Conservation (phyloP, 768 basidiomycete genomes). For the Strobilomyces dryophilus region DNA sequence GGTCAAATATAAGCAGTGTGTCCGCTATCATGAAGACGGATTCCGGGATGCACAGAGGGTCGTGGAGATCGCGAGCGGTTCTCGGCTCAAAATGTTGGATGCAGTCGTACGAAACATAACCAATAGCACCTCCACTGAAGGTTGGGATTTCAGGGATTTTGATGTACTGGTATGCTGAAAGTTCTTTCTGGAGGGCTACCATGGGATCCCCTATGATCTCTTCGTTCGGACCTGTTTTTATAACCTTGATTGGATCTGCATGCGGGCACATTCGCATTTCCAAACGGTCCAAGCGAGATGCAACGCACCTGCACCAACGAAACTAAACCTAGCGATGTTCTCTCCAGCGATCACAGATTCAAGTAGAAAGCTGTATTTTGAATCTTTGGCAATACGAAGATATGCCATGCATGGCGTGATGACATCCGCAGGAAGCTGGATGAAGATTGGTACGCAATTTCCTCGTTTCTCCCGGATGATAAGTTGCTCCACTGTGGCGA, state of each 20-base stretch:
- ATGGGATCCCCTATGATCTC: slow-evolving; percentile 87
- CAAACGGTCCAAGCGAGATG: not conserved
- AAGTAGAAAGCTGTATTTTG: slow-evolving; percentile 90
- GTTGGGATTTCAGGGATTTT: slow-evolving; percentile 89
- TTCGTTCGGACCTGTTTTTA: slow-evolving; percentile 83
- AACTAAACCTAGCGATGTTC: slow-evolving; percentile 89
- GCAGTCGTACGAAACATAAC: slow-evolving; percentile 96
- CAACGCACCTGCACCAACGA: slow-evolving; percentile 86
- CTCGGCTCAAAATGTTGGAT: slow-evolving; percentile 96
- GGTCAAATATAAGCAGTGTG: slow-evolving; percentile 94
- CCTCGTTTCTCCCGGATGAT: slow-evolving; percentile 79
- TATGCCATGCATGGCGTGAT: slow-evolving; percentile 98
- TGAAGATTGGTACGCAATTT: slow-evolving; percentile 90
- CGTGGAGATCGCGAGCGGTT: slow-evolving; percentile 70
- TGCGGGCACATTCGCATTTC: not conserved
- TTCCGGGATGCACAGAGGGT: slow-evolving; percentile 87
- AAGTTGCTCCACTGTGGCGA: slow-evolving; percentile 71
- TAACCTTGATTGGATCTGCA: slow-evolving; percentile 87
- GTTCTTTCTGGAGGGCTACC: slow-evolving; percentile 76
- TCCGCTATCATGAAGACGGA: slow-evolving; percentile 96
- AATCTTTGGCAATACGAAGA: slow-evolving; percentile 86
- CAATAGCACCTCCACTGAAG: slow-evolving; percentile 96
- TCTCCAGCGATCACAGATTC: slow-evolving; percentile 92
- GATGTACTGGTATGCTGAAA: slow-evolving; percentile 83
- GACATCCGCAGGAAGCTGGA: slow-evolving; percentile 92